phyloP scores from a whole-genome alignment of 1,139 yeast species.

The Kodamaea derodonti region DNA sequence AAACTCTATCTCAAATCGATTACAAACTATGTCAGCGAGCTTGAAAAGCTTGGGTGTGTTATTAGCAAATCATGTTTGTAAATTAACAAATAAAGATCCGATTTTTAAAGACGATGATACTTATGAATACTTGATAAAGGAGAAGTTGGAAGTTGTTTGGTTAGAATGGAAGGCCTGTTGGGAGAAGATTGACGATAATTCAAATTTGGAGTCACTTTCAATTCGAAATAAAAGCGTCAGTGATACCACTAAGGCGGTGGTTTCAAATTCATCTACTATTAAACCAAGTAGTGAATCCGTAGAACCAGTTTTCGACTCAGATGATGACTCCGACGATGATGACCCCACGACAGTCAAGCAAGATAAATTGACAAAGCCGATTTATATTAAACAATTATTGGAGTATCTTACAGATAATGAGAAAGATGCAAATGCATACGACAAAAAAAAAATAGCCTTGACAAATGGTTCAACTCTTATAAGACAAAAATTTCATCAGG shows the following conservation, averaged over 20 bases:
- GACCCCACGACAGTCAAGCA: slow-evolving; percentile 43
- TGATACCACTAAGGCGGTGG: background rate
- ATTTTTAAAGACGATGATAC: slow-evolving; percentile 32
- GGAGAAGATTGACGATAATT: slow-evolving; percentile 2
- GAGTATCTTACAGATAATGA: slow-evolving; percentile 46
- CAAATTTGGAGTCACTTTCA: background rate
- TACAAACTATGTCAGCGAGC: slow-evolving; percentile 39
- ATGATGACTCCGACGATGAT: slow-evolving; percentile 46
- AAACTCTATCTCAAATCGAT: slow-evolving; percentile 40
- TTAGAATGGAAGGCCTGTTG: slow-evolving; percentile 6
- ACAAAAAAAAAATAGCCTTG: slow-evolving; percentile 51
- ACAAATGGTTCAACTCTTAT: slow-evolving; percentile 51
- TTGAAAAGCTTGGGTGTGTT: slow-evolving; percentile 43
- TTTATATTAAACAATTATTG: slow-evolving; percentile 62
- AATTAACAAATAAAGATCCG: slow-evolving; percentile 23
- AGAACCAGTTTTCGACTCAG: background rate
- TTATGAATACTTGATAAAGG: slow-evolving; percentile 2
- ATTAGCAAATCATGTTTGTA: slow-evolving; percentile 45
- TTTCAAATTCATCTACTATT: background rate
- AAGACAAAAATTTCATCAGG: slow-evolving; percentile 55
- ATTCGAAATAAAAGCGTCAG: background rate
- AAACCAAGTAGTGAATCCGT: background rate
- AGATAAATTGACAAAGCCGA: slow-evolving; percentile 44
- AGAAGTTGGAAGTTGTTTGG: slow-evolving; percentile 2
- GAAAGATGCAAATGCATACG: slow-evolving; percentile 44